Conservation (phyloP, 2,329 filamentous ascomycete genomes). For the Knufia petricola region DNA sequence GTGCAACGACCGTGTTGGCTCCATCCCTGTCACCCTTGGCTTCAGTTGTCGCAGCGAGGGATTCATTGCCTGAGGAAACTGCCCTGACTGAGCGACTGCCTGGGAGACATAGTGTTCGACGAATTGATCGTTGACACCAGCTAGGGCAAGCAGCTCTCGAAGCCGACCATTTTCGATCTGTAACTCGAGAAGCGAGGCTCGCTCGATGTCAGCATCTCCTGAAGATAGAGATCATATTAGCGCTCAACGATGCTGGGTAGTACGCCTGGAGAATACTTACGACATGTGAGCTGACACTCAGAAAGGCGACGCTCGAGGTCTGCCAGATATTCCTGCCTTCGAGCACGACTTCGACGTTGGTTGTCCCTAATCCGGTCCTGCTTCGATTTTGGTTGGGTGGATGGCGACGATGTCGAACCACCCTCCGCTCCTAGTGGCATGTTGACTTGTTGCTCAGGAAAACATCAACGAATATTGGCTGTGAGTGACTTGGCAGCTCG, state of each 20-base stretch:
- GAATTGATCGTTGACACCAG: constrained; percentile 14
- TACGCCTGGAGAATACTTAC: too few species aligned
- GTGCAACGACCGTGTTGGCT: background rate
- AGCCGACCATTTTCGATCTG: constrained; percentile 17
- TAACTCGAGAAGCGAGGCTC: too few species aligned
- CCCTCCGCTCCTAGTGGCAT: too few species aligned
- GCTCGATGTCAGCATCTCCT: too few species aligned
- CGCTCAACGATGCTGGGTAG: too few species aligned
- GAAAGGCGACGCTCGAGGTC: constrained; percentile 19
- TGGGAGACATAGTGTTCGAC: constrained; percentile 12
- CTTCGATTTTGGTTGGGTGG: constrained; percentile 12
- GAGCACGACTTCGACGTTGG: constrained; percentile 22
- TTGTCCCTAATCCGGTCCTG: constrained; percentile 23
- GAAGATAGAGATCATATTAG: too few species aligned
- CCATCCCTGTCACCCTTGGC: background rate
- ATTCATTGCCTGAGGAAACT: constrained; percentile 6
- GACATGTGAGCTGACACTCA: constrained; percentile 15
- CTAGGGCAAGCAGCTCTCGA: constrained; percentile 12
- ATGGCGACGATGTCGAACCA: background rate
- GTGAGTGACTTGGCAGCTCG: too few species aligned
- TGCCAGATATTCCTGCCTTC: constrained; percentile 20
- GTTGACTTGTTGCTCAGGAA: background rate
- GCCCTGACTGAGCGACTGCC: background rate
- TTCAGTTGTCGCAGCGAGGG: constrained; percentile 6
- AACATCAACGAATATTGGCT: background rate